Evolutionary conservation across 2,329 filamentous ascomycete species (phyloP), one percentile per base, ranked within the genome.

Genomic region (Myotisia sp.): DNA sequence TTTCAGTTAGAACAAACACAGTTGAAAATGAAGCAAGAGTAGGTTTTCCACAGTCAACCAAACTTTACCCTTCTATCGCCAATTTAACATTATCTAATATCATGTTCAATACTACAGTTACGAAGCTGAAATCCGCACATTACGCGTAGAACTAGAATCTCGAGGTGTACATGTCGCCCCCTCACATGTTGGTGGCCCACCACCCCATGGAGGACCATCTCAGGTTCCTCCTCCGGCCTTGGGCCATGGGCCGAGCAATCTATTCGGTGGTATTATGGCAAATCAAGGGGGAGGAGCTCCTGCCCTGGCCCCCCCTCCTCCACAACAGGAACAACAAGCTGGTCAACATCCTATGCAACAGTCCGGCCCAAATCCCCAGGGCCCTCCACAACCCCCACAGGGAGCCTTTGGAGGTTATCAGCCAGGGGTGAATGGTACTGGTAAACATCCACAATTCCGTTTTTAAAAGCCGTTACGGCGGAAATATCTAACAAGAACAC

Each of bases 221-320:
- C 83, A 90, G 59, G 80, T 84, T 42, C 80, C 81, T 41, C 87
- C 90, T 22, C 86, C 77, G 22, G 65, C 83, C 32, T 81, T 95
- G 46, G 83, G 85, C 18, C 81, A 92, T 51, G 86, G 87, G 17
- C 75, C 76, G 37, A 87, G 80, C 55, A 90, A 92, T 51, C 70
- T 95, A 26, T 95, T 98, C 53, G 85, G 84, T 46, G 85, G 84
- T 37, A 93, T 95, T 53, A 95, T 98, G 83, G 76, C 86, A 37
- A 87, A 87, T 44, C 76, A 76, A 57, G 81, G 78, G 49, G 84
- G 87, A 62, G 80, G 78, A 48, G 84, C 81, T 41, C 80, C 84
- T 43, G 83, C 82, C 40, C 76, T 92, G 47, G 85, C 85, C 44
- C 75, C 74, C 48, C 80, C 80, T 39, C 74, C 73, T 44, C 71